phyloP scores from a whole-genome alignment of 1,284 basidiomycete species.

The Rhodotorula sp. region DNA sequence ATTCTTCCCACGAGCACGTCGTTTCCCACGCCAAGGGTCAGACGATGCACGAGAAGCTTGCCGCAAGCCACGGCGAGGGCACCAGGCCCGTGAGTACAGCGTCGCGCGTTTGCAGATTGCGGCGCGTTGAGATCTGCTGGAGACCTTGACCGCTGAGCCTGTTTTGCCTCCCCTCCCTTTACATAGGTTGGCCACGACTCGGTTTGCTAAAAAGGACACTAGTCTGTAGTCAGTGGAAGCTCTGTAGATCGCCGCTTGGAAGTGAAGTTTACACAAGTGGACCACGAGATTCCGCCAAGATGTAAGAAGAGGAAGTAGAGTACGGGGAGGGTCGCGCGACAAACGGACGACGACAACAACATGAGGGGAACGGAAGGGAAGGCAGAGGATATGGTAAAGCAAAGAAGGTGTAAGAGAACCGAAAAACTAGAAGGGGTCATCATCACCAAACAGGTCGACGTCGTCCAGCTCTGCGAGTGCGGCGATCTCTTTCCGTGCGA shows the following conservation, averaged over 20 bases:
- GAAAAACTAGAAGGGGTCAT: neutral
- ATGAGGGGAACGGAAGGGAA: neutral
- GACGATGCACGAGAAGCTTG: slow-evolving; percentile 21
- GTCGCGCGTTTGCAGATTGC: neutral
- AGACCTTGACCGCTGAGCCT: neutral
- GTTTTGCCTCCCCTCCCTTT: neutral
- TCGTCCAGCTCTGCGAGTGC: neutral
- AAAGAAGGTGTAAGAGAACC: too few species aligned
- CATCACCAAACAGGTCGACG: slow-evolving; percentile 1
- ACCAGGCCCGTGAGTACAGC: slow-evolving; percentile 13
- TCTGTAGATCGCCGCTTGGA: neutral
- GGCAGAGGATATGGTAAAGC: neutral
- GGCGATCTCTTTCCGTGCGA: slow-evolving; percentile 8
- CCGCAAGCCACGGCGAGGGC: slow-evolving; percentile 32
- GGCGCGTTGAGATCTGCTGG: too few species aligned
- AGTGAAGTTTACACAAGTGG: neutral
- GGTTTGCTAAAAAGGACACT: slow-evolving; percentile 4
- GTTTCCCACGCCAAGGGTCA: neutral
- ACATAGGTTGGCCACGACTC: slow-evolving; percentile 10
- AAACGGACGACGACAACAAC: neutral
- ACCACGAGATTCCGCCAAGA: neutral
- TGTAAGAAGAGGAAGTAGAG: neutral
- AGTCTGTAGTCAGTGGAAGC: neutral
- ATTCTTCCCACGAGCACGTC: neutral
- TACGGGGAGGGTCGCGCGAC: neutral